A percentile compares a stretch with the other conserved stretches of the same genome.
Conservation (phyloP, 208 protist genomes). For the Acanthamoeba triangularis region DNA sequence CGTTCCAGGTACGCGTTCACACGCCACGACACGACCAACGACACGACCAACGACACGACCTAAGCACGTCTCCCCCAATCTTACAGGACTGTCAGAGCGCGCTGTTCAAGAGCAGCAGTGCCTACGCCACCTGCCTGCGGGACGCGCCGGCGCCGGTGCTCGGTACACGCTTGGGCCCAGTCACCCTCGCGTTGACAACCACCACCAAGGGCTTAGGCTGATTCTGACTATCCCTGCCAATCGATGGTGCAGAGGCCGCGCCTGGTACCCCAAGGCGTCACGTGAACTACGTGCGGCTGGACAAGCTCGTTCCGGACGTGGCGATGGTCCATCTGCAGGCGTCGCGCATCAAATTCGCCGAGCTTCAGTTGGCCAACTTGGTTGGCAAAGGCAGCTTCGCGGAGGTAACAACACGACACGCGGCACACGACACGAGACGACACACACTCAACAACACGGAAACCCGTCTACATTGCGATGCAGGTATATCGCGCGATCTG, state of each 20-base stretch:
- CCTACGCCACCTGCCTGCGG: conserved; percentile 17
- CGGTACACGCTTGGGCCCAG: neutral
- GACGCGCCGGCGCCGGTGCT: neutral
- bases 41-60: too few relatives aligned
- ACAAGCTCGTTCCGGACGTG: conserved; percentile 45
- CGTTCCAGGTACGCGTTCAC: neutral
- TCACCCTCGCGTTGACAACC: neutral
- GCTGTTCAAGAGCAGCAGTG: conserved; percentile 31
- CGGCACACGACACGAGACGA: neutral
- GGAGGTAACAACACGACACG: neutral
- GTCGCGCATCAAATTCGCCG: conserved; percentile 15
- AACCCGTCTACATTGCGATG: neutral
- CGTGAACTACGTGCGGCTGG: conserved; percentile 16
- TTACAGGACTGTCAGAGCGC: conserved; percentile 8
- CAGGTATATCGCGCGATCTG: neutral
- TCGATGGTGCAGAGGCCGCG: neutral
- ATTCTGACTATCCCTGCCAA: neutral
- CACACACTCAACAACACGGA: too few relatives aligned
- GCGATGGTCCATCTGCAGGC: conserved; percentile 51
- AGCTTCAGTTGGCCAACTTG: conserved; percentile 12
- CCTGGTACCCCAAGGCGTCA: neutral
- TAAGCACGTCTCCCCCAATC: neutral
- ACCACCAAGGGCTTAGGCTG: neutral
- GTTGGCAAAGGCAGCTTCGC: conserved; percentile 41
- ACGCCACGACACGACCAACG: neutral